Evolutionary conservation across 208 protist genomes (phyloP), one percentile per base, ranked within the genome.

Genomic region (Entamoeba histolytica): DNA sequence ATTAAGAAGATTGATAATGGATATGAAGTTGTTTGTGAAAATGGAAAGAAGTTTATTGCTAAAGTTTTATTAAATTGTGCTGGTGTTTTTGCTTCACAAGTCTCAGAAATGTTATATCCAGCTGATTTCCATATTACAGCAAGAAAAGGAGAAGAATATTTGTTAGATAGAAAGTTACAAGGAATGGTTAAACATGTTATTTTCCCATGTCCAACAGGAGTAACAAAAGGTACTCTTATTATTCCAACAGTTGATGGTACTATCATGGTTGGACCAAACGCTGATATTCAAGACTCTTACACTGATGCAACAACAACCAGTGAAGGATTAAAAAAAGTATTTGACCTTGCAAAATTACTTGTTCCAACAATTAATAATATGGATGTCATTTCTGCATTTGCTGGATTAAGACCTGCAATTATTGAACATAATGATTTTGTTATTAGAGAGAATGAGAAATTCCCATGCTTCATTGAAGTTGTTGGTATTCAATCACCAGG

Each of bases 211-310:
- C 52, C 78, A 15, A 47, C 6, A 31, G 39, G 31, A 19, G 49
- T 57, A 5, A 92, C 93, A 19, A 94, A 94, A 55, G 93, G 93
- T 35, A 93, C 91, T n/a, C 52, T 94, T 6, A 49, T 94, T 47
- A 93, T 94, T 19, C 93, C 93, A 31, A 94, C 93, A 10, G 93
- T 94, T 51, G 93, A 94, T 87, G 92, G 92, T n/a, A 94, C 93
- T 28, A 49, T 92, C 15, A 69, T 94, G 55, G 92, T 93, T 23
- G 93, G 93, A 7, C 93, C 93, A 49, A 94, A 5, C 23, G 93
- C 93, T 4, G 73, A 93, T 1, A 52, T 51, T 28, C 19, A 49
- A 49, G 35, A 92, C 0, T 44, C 69, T 28, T 73, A 92, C 15
- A 91, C 17, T 31, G 91, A 92, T 31, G 61, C 0, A 23, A 28